Base-by-base conservation (phyloP, 2,329 filamentous ascomycete genomes). In the Hyphodiscus sp. region DNA sequence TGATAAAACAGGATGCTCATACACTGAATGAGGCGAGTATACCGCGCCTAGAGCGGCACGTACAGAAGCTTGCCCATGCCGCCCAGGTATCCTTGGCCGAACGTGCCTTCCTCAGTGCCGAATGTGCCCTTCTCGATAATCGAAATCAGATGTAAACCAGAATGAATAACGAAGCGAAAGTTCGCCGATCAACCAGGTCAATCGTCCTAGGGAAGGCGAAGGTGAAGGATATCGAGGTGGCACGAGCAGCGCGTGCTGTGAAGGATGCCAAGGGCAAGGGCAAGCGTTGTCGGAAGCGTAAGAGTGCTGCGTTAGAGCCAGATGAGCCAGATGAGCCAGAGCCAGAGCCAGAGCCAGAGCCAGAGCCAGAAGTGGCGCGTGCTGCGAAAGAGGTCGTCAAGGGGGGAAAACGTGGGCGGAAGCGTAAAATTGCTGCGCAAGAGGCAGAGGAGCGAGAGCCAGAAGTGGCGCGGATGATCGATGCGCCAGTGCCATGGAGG, bases 121-220 rank as follows among this genome's bases (percentile, higher is more conserved):
- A 63, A 51, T 26, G 52, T 56, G 57, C 60, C 46, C 59, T 68
- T 19, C 63, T 61, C 41, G 43, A 63, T 45, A 53, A 68, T 51
- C 45, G 61, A 49, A 64, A 62, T 52, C 30, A 54, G 41, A 57
- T 67, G 48, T 59, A 69, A 44, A 49, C 52, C 41, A 47, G 56
- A 47, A 57, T 61, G 2, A 45, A 20, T 15, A 49, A 49, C 38
- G 50, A 52, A 49, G 38, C 20, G 45, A 52, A 52, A 41, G 50
- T 52, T 52, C 45, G 45, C n/a, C 30, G 50, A 45, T 52, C 50
- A n/a, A 49, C 38, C 5, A 49, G 5, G 50, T 49, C 50, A 7
- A 16, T 43, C 0, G 50, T 52, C 7, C 33, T 52, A 38, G 50
- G 50, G 5, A 52, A 38, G 42, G 50, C 33, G 5, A 52, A 38